Evolutionary conservation across 495 filamentous ascomycete genomes (phyloP).

Genomic region (Hamigera avellanea): DNA sequence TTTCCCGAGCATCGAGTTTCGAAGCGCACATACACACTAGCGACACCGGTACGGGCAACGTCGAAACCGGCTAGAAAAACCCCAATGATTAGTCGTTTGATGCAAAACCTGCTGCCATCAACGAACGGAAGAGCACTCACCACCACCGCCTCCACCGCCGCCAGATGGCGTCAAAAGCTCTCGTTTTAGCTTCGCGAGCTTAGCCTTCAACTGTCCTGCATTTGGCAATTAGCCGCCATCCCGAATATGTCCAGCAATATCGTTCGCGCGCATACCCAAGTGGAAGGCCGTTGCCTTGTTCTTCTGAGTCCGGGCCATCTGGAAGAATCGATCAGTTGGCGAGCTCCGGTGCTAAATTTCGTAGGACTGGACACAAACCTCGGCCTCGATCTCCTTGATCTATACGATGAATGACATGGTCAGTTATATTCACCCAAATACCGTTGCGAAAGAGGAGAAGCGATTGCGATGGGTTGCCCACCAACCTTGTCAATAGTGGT

Average conservation of each 20-base stretch:
- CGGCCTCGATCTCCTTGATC: conserved; percentile 97
- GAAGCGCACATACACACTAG: conserved; percentile 68
- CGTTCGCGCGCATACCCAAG: conserved; percentile 37
- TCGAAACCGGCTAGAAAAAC: conserved; percentile 69
- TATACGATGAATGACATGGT: conserved; percentile 25
- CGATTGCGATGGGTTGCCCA: conserved; percentile 4
- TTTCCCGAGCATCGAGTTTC: not conserved
- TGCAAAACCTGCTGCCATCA: not conserved
- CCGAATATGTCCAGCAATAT: not conserved
- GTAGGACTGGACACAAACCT: conserved; percentile 39
- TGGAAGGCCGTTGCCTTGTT: conserved; percentile 93
- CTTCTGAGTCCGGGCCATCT: conserved; percentile 95
- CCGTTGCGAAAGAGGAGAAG: conserved; percentile 7
- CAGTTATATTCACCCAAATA: conserved; percentile 12
- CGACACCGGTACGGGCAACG: conserved; percentile 94
- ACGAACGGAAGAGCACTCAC: conserved; percentile 29
- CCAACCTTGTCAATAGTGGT: conserved; percentile 91
- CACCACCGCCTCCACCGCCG: conserved; percentile 66
- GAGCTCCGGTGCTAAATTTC: not conserved
- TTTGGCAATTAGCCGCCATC: conserved; percentile 14
- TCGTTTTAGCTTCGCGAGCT: conserved; percentile 93
- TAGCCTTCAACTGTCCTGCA: conserved; percentile 87
- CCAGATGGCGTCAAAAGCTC: conserved; percentile 82
- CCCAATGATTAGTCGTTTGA: conserved; percentile 13
- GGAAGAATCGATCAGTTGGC: conserved; percentile 10